These are phyloP conservation scores for Russula earlei DNA, from an alignment of 768 basidiomycete species.

Conservation along the genomic window DNA sequence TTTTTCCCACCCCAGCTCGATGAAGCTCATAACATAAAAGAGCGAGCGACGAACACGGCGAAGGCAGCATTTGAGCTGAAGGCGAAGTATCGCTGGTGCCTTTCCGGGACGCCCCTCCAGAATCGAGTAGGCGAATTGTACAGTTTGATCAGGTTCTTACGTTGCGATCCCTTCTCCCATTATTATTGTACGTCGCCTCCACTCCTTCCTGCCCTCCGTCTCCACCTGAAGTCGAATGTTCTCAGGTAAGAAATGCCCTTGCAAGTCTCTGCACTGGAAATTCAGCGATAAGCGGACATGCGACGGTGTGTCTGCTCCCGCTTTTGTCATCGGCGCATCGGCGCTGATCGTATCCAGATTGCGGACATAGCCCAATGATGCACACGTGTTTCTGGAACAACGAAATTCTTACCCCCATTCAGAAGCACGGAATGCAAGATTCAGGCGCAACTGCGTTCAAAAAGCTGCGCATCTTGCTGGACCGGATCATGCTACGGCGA, in stretches of 20 bases:
- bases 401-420: constrained; percentile 93
- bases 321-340: not conserved
- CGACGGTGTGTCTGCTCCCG: constrained; percentile 48
- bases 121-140: constrained; percentile 99
- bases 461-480: constrained; percentile 81
- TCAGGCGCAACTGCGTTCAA: constrained; percentile 80
- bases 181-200: constrained; percentile 65
- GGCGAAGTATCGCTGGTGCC: constrained; percentile 82
- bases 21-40: constrained; percentile 98
- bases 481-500: constrained; percentile 91
- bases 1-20: constrained; percentile 48
- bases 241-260: constrained; percentile 79
- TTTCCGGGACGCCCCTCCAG: constrained; percentile 93
- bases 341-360: constrained; percentile 37
- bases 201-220: not conserved
- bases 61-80: constrained; percentile 91
- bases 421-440: constrained; percentile 76
- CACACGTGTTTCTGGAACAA: constrained; percentile 97
- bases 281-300: constrained; percentile 78
- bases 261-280: constrained; percentile 93
- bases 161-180: constrained; percentile 86
- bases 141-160: constrained; percentile 84
- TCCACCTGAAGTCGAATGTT: constrained; percentile 2
- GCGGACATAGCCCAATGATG: constrained; percentile 79
- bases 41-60: constrained; percentile 87